phyloP scores from a whole-genome alignment of 1,139 yeast genomes.

The Candida neerlandica region DNA sequence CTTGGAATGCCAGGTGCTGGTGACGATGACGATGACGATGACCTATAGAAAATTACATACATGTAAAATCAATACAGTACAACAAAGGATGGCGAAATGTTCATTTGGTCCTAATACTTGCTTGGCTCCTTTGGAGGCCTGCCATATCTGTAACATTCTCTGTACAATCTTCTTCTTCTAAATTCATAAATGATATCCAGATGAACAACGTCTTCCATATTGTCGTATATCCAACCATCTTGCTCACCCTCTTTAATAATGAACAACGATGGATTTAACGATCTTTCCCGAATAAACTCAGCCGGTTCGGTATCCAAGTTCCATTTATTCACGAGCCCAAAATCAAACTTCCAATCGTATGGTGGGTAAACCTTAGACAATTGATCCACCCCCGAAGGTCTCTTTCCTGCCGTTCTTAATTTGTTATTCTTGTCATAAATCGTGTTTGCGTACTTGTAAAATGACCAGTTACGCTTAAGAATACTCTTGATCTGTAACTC shows the following conservation, averaged over 20 bases:
- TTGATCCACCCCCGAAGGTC: slow-evolving; percentile 65
- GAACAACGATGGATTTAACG: slow-evolving; percentile 27
- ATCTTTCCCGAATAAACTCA: slow-evolving; percentile 56
- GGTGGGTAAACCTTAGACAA: slow-evolving; percentile 68
- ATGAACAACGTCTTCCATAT: slow-evolving; percentile 23
- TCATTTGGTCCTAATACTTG: background rate
- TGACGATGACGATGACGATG: slow-evolving; percentile 21
- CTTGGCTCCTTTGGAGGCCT: slow-evolving; percentile 15
- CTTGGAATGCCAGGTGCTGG: slow-evolving; percentile 53
- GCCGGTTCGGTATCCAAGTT: slow-evolving; percentile 55
- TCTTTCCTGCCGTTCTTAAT: slow-evolving; percentile 54
- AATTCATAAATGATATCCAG: slow-evolving; percentile 38
- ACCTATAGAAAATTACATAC: background rate
- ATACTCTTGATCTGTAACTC: slow-evolving; percentile 72
- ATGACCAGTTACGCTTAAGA: slow-evolving; percentile 60
- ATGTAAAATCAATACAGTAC: background rate
- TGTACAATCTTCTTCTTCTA: slow-evolving; percentile 56
- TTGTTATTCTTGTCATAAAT: slow-evolving; percentile 57
- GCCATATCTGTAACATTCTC: slow-evolving; percentile 53
- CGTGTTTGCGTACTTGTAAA: slow-evolving; percentile 33
- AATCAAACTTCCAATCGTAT: slow-evolving; percentile 70
- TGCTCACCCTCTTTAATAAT: slow-evolving; percentile 39
- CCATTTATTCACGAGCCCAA: slow-evolving; percentile 64
- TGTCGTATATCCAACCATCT: slow-evolving; percentile 49
- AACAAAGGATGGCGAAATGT: background rate